Conservation (phyloP, 2,329 filamentous ascomycete genomes). For the Gliomastix tumulicola region DNA sequence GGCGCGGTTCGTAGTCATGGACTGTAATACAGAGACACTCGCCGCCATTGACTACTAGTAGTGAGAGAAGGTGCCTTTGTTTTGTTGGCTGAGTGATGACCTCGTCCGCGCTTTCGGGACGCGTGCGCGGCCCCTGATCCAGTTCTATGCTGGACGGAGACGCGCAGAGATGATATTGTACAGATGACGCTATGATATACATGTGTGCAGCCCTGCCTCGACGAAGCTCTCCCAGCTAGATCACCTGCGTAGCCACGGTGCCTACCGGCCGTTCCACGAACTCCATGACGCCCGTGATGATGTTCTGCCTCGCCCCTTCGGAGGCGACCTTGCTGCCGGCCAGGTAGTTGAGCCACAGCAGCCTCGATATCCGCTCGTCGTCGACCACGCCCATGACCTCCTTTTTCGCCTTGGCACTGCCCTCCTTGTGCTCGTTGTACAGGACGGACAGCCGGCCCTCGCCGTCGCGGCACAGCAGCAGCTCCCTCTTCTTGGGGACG, state of each 20-base stretch:
- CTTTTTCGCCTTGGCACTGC: slow-evolving; percentile 32
- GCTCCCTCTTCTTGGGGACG: slow-evolving; percentile 71
- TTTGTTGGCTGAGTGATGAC: too few species aligned
- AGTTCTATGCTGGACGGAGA: too few species aligned
- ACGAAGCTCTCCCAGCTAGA: too few species aligned
- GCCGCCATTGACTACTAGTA: too few species aligned
- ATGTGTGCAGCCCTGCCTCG: neutral
- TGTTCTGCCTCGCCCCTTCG: slow-evolving; percentile 69
- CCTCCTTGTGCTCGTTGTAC: slow-evolving; percentile 58
- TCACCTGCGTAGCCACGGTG: slow-evolving; percentile 74
- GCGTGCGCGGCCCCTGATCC: too few species aligned
- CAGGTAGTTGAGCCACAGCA: slow-evolving; percentile 87
- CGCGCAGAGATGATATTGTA: too few species aligned
- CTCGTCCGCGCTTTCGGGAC: too few species aligned
- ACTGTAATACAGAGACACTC: too few species aligned
- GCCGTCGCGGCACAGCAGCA: slow-evolving; percentile 64
- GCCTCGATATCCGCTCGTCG: slow-evolving; percentile 73
- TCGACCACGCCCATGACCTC: slow-evolving; percentile 60
- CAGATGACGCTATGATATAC: too few species aligned
- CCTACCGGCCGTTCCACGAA: slow-evolving; percentile 85
- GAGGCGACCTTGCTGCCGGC: slow-evolving; percentile 82
- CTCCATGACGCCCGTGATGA: slow-evolving; percentile 81
- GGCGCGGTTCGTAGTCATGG: too few species aligned
- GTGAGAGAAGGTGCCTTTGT: too few species aligned
- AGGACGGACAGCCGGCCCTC: slow-evolving; percentile 61